Conservation (phyloP, 352 stramenopile species). For the Pilasporangium apinafurcum region DNA sequence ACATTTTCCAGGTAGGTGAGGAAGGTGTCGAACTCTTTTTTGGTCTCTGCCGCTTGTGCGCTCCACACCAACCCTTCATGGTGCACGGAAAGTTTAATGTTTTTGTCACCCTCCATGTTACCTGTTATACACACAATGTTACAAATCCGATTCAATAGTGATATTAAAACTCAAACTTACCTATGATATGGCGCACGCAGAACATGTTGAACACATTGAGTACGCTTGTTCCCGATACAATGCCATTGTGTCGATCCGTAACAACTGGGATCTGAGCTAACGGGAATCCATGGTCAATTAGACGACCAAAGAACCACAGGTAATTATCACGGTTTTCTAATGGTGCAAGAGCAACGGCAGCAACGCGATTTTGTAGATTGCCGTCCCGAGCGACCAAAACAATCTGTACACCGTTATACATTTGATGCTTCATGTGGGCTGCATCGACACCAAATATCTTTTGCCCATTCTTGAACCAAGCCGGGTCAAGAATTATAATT, state of each 20-base stretch:
- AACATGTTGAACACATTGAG: conserved; percentile 7
- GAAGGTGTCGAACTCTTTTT: not conserved
- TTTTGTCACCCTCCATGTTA: conserved; percentile 13
- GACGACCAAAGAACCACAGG: conserved; percentile 8
- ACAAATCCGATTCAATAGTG: too few relatives aligned
- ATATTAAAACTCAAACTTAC: conserved; percentile 3
- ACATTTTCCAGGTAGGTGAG: not conserved
- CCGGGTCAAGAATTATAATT: conserved; percentile 5
- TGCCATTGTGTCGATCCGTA: conserved; percentile 9
- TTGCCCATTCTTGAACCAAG: conserved; percentile 2
- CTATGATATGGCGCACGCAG: conserved; percentile 10
- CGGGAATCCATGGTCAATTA: conserved; percentile 6
- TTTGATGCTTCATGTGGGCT: conserved; percentile 19
- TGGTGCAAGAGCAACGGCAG: conserved; percentile 6
- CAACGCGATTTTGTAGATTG: conserved; percentile 14
- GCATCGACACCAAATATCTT: conserved; percentile 11
- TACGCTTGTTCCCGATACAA: conserved; percentile 1
- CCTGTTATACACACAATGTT: too few relatives aligned
- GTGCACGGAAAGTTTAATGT: not conserved
- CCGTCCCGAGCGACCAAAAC: conserved; percentile 13
- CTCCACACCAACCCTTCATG: conserved; percentile 10
- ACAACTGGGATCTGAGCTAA: conserved; percentile 4
- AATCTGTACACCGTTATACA: conserved; percentile 16
- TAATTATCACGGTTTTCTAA: conserved; percentile 12
- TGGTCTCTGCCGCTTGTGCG: conserved; percentile 1